These are phyloP conservation scores for Eragrostis tef DNA, from an alignment of 202 grass and related monocot species.

Conservation along the genomic window DNA sequence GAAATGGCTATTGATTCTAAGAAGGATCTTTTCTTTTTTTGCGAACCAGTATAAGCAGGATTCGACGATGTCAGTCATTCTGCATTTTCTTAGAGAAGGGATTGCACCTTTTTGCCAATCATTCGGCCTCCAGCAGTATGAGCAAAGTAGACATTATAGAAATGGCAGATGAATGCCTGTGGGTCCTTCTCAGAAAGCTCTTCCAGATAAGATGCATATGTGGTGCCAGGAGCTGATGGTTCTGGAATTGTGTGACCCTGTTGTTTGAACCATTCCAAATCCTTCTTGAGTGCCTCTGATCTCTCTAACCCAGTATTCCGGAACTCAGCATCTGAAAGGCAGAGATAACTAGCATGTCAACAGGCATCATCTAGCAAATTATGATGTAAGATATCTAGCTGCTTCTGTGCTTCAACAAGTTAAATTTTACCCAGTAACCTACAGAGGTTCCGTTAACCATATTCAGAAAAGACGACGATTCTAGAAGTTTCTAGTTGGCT, in stretches of 20 bases:
- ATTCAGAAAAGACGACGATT: too few species aligned
- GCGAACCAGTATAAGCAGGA: too few species aligned
- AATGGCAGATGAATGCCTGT: slow-evolving; percentile 90
- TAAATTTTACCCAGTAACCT: too few species aligned
- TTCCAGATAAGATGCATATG: slow-evolving; percentile 70
- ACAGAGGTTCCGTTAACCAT: too few species aligned
- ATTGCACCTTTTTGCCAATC: slow-evolving; percentile 82
- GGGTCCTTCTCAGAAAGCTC: slow-evolving; percentile 73
- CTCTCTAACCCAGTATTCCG: slow-evolving; percentile 79
- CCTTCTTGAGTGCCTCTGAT: slow-evolving; percentile 71
- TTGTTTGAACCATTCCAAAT: slow-evolving; percentile 85
- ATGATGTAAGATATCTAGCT: background rate
- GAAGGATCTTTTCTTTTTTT: too few species aligned
- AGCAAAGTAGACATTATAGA: slow-evolving; percentile 94
- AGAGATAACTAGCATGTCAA: slow-evolving; percentile 20
- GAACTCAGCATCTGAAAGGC: slow-evolving; percentile 74
- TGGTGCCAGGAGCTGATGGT: slow-evolving; percentile 60
- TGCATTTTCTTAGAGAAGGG: slow-evolving; percentile 2
- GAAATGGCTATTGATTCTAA: background rate
- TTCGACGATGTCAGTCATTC: background rate
- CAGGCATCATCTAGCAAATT: background rate
- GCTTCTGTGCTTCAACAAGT: background rate
- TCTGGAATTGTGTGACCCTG: slow-evolving; percentile 76
- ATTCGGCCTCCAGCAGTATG: slow-evolving; percentile 86
- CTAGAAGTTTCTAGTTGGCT: background rate